These are phyloP conservation scores for Cytospora leucostoma DNA, from an alignment of 2,329 filamentous ascomycete genomes.

Conservation along the genomic window DNA sequence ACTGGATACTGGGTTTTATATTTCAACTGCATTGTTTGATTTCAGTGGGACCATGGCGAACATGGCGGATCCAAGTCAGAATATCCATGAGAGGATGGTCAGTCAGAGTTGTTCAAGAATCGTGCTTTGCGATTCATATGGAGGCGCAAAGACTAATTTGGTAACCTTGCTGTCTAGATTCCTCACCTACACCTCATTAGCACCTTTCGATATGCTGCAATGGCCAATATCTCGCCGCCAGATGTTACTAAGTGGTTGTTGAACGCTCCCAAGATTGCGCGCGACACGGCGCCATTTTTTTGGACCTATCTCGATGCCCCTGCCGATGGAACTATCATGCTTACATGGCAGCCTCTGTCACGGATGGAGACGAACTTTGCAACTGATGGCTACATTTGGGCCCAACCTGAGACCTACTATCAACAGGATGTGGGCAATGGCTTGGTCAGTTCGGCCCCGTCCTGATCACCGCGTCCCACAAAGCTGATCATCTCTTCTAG, in stretches of 20 bases:
- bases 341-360: constrained; percentile 85
- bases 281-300: constrained; percentile 81
- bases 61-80: constrained; percentile 39
- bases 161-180: constrained; percentile 53
- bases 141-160: constrained; percentile 38
- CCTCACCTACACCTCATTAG: constrained; percentile 90
- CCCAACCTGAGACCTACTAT: constrained; percentile 75
- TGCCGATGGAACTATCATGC: constrained; percentile 75
- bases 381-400: constrained; percentile 92
- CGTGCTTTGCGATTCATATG: not conserved
- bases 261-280: constrained; percentile 76
- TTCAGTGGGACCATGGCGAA: constrained; percentile 24
- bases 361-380: constrained; percentile 73
- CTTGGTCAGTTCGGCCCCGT: constrained; percentile 46
- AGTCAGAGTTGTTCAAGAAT: constrained; percentile 1
- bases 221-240: constrained; percentile 69
- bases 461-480: not conserved
- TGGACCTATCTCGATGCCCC: constrained; percentile 91
- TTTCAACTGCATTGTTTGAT: not conserved
- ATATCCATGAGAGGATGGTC: constrained; percentile 36
- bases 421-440: constrained; percentile 70
- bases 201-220: constrained; percentile 74
- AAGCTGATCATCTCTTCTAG: constrained; percentile 46
- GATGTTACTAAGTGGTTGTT: constrained; percentile 79
- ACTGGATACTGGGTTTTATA: not conserved